Conservation (phyloP, 208 protist genomes). For the Naegleria fowleri region DNA sequence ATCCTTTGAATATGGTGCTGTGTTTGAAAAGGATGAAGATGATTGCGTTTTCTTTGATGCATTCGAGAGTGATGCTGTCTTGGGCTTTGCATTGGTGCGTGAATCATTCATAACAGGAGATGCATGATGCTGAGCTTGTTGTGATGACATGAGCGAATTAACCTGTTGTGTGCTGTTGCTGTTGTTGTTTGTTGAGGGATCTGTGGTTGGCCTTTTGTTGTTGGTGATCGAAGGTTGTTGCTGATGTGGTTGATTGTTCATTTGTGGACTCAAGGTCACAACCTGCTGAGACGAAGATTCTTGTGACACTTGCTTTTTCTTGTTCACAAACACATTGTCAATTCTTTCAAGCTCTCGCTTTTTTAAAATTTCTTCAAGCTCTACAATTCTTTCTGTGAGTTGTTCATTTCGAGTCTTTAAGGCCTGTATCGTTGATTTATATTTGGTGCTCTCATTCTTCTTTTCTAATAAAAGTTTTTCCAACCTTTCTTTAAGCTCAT, state of each 20-base stretch:
- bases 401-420: neutral
- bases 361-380: neutral
- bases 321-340: neutral
- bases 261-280: neutral
- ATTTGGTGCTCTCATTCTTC: neutral
- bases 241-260: neutral
- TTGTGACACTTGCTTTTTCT: neutral
- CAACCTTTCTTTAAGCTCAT: neutral
- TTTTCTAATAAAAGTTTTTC: neutral
- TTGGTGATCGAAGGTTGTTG: neutral
- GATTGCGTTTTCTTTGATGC: neutral
- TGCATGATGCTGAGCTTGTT: no score
- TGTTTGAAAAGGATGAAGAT: neutral
- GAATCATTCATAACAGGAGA: no score
- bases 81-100: neutral
- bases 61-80: neutral
- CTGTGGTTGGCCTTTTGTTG: no score
- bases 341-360: slow-evolving; percentile 12
- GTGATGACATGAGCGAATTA: no score
- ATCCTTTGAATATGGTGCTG: neutral
- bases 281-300: neutral
- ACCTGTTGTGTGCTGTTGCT: no score
- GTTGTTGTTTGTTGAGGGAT: no score
- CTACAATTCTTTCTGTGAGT: neutral
- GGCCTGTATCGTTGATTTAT: neutral